These are phyloP conservation scores for Pythium inflatum DNA, from an alignment of 352 stramenopile species.

Conservation along the genomic window DNA sequence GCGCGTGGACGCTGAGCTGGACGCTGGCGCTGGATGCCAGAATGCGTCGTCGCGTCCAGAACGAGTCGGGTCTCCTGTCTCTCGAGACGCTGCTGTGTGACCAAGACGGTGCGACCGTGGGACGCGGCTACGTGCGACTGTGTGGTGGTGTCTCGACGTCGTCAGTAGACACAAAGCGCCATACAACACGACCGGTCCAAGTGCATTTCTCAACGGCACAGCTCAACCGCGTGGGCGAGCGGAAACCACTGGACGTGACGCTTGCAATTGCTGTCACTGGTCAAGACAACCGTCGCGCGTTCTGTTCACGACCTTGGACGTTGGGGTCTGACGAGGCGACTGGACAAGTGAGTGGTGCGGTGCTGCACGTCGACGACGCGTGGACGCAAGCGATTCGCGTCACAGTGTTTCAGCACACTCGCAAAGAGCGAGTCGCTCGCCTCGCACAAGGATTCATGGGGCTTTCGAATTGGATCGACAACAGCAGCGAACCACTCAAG, in stretches of 20 bases:
- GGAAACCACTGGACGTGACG: slow-evolving; percentile 2
- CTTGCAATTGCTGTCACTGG: slow-evolving; percentile 6
- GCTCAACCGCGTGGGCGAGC: background rate
- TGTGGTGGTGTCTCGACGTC: background rate
- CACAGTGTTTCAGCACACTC: slow-evolving; percentile 15
- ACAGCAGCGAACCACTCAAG: background rate
- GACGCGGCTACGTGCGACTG: background rate
- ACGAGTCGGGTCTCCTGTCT: background rate
- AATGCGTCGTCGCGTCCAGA: background rate
- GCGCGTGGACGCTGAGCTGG: background rate
- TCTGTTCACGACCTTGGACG: slow-evolving; percentile 11
- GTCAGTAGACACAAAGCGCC: too few species aligned
- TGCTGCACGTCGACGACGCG: slow-evolving; percentile 10
- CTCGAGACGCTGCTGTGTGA: slow-evolving; percentile 9
- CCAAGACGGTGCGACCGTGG: slow-evolving; percentile 1
- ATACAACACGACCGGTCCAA: background rate
- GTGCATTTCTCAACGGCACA: slow-evolving; percentile 6
- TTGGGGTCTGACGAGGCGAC: background rate
- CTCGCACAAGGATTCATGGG: slow-evolving; percentile 22
- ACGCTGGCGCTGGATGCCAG: background rate
- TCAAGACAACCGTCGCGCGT: slow-evolving; percentile 1
- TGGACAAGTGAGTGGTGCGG: background rate
- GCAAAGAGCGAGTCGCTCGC: slow-evolving; percentile 15
- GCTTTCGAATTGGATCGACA: background rate
- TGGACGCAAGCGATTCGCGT: slow-evolving; percentile 24